Evolutionary conservation across 345 rosid genomes (phyloP).

Genomic region (Anacardium occidentale): DNA sequence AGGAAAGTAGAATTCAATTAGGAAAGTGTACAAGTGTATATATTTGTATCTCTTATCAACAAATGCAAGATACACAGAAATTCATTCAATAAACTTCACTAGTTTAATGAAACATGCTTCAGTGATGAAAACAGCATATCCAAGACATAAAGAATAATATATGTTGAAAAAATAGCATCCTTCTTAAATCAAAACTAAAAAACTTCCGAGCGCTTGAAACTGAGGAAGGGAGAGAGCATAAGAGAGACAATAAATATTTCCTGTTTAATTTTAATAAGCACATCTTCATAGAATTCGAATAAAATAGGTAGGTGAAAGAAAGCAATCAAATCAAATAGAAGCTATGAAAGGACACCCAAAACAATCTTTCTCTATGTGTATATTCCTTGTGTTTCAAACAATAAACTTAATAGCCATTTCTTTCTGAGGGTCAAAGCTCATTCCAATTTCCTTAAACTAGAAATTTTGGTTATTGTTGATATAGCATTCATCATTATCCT

Average conservation of each 20-base stretch:
- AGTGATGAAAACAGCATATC: background rate
- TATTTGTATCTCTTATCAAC: no score
- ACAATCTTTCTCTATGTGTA: background rate
- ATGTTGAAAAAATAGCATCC: background rate
- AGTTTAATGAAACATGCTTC: background rate
- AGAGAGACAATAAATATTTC: background rate
- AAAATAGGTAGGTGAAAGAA: background rate
- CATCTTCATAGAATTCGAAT: background rate
- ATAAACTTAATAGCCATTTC: background rate
- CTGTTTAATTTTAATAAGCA: background rate
- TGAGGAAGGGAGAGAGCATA: background rate
- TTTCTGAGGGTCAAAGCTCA: background rate
- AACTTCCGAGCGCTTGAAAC: background rate
- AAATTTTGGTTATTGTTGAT: background rate
- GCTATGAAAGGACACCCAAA: background rate
- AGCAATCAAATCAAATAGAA: background rate
- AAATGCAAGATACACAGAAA: no score
- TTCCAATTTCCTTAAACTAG: background rate
- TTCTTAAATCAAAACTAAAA: background rate
- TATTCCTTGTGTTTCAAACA: background rate
- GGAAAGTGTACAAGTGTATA: no score
- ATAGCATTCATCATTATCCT: background rate
- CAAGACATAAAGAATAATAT: background rate
- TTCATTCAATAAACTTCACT: no score
- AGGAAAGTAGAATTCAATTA: no score